Evolutionary conservation across 2,329 filamentous ascomycete genomes (phyloP).

Genomic region (Zopfia rhizophila): DNA sequence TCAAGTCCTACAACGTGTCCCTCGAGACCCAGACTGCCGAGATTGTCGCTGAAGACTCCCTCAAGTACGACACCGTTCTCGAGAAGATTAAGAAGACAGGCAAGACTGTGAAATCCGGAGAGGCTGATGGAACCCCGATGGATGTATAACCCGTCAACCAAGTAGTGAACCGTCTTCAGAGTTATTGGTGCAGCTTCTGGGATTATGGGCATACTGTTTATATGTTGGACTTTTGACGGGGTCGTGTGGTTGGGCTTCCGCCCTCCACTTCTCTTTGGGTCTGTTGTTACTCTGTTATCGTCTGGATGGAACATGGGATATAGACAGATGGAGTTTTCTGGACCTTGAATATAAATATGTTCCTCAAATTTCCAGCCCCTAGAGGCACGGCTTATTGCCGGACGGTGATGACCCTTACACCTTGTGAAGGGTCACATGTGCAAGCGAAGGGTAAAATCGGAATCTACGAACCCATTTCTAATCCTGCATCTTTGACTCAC

Average conservation of each 20-base stretch:
- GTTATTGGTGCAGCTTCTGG: no score
- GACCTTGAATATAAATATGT: no score
- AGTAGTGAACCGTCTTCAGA: no score
- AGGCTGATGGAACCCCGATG: constrained; percentile 69
- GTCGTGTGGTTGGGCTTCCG: no score
- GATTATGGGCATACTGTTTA: no score
- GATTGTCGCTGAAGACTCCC: constrained; percentile 73
- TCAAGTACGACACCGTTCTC: constrained; percentile 83
- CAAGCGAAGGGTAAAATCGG: constrained; percentile 34
- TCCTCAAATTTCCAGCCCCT: no score
- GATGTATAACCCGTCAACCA: constrained; percentile 41
- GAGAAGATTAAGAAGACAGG: constrained; percentile 94
- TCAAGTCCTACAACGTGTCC: constrained; percentile 86
- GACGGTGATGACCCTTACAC: constrained; percentile 26
- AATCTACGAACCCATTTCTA: constrained; percentile 20
- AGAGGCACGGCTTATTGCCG: no score
- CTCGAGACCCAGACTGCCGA: constrained; percentile 87
- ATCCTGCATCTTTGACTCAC: constrained; percentile 34
- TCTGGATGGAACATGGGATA: background rate
- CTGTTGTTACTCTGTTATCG: constrained; percentile 9
- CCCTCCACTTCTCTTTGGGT: no score
- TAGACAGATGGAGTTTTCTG: no score
- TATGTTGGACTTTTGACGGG: background rate
- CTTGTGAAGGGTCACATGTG: constrained; percentile 29
- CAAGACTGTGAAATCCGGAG: constrained; percentile 84